Conservation (phyloP, 345 rosid species). For the Salix suchowensis region DNA sequence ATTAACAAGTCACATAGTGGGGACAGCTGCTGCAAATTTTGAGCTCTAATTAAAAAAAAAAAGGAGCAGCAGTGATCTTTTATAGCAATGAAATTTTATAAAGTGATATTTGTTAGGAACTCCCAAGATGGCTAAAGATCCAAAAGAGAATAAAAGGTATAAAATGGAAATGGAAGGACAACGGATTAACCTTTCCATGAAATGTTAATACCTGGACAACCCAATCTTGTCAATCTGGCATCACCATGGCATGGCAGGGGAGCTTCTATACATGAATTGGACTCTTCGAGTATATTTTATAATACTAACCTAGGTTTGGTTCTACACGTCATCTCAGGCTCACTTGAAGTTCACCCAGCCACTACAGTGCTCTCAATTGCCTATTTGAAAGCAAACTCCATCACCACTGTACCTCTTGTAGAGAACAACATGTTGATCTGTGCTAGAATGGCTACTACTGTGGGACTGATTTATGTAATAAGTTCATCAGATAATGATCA, state of each 20-base stretch:
- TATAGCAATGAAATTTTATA: conserved; percentile 2
- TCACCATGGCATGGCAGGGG: conserved; percentile 37
- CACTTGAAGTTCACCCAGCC: conserved; percentile 9
- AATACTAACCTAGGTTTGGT: conserved; percentile 8
- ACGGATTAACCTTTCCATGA: conserved; percentile 28
- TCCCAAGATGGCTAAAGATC: conserved; percentile 11
- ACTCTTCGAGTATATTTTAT: conserved; percentile 33
- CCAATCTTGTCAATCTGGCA: conserved; percentile 14
- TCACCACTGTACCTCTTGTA: neutral
- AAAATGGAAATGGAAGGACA: conserved; percentile 9
- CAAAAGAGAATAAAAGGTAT: neutral
- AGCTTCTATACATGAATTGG: conserved; percentile 39
- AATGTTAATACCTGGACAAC: conserved; percentile 33
- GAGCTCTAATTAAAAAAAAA: neutral
- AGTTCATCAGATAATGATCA: conserved; percentile 22
- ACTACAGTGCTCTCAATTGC: conserved; percentile 7
- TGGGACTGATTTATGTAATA: conserved; percentile 4
- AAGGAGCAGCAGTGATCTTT: neutral
- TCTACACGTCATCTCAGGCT: conserved; percentile 17
- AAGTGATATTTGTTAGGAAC: conserved; percentile 17
- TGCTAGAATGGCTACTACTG: conserved; percentile 22
- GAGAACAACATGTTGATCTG: conserved; percentile 19
- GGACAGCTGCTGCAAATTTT: neutral
- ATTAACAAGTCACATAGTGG: neutral
- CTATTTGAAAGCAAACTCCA: conserved; percentile 10